Evolutionary conservation across 176 grass and related monocot genomes (phyloP).

Genomic region (Aegilops bicornis): DNA sequence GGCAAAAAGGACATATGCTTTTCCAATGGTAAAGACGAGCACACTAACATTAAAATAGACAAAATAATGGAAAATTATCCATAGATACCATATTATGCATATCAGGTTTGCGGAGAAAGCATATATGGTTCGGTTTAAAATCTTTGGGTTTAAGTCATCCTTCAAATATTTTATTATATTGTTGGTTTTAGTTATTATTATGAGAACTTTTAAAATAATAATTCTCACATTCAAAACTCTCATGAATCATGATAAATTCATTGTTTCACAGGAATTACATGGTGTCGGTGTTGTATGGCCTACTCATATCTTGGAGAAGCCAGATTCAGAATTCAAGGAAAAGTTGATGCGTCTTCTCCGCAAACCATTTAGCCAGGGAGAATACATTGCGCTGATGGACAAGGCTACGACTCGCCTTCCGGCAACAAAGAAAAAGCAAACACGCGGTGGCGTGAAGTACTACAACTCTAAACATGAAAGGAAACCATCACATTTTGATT

Average conservation of each 20-base stretch:
- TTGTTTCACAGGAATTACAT: not conserved
- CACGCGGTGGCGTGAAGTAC: conserved; percentile 37
- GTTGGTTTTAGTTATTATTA: not conserved
- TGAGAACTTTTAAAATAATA: not conserved
- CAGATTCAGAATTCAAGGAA: conserved; percentile 59
- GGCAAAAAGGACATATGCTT: not conserved
- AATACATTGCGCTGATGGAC: conserved; percentile 40
- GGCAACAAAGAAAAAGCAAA: conserved; percentile 35
- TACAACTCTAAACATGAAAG: conserved; percentile 34
- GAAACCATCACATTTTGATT: conserved; percentile 65
- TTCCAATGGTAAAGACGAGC: not conserved
- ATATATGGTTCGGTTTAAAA: not conserved
- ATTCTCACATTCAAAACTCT: not conserved
- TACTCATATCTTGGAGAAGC: conserved; percentile 40
- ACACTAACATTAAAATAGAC: not conserved
- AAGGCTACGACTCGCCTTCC: conserved; percentile 25
- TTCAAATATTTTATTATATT: not conserved
- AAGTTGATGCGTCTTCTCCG: conserved; percentile 49
- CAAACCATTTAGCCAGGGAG: conserved; percentile 43
- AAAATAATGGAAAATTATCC: not conserved
- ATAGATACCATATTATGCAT: not conserved
- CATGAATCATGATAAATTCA: not conserved
- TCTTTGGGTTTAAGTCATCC: not conserved
- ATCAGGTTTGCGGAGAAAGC: not conserved
- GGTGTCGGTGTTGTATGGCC: conserved; percentile 50